A percentile compares a stretch with the other conserved stretches of the same genome.
phyloP scores from a whole-genome alignment of 345 rosid genomes.

The Brassica rapa region DNA sequence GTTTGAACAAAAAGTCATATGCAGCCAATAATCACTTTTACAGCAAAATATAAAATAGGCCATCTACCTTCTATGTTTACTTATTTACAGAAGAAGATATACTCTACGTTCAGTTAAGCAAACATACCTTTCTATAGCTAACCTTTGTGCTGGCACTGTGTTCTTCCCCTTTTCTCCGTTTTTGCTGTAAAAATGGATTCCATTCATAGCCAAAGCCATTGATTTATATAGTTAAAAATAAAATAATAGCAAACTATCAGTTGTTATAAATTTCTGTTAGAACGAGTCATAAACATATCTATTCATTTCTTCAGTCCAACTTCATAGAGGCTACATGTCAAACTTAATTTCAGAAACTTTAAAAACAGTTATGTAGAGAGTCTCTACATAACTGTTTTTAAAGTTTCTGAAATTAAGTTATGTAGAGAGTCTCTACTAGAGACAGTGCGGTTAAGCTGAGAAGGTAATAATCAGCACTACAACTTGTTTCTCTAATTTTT shows the following conservation, averaged over 20 bases:
- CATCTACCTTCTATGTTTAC: background rate
- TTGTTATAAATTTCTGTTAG: background rate
- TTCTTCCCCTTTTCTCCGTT: constrained; percentile 3
- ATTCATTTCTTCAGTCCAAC: constrained; percentile 6
- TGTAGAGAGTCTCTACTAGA: too few species aligned
- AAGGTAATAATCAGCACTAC: background rate
- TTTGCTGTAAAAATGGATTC: background rate
- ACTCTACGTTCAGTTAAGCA: background rate
- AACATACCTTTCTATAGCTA: background rate
- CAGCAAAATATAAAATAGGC: background rate
- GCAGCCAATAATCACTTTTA: background rate
- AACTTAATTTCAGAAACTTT: background rate
- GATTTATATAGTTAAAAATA: background rate
- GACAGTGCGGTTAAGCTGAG: background rate
- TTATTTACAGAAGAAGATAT: background rate
- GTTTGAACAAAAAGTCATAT: background rate
- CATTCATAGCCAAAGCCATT: background rate
- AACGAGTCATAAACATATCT: constrained; percentile 2
- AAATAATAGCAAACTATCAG: background rate
- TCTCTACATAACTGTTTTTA: too few species aligned
- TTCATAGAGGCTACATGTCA: background rate
- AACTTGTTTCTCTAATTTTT: background rate
- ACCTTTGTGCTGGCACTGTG: background rate
- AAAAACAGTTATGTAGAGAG: background rate
- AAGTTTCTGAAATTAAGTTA: too few species aligned